A percentile compares a stretch with the other conserved stretches of the same genome.
Evolutionary conservation across 2,329 filamentous ascomycete genomes (phyloP).

Genomic region (Pseudopyricularia cyperi): DNA sequence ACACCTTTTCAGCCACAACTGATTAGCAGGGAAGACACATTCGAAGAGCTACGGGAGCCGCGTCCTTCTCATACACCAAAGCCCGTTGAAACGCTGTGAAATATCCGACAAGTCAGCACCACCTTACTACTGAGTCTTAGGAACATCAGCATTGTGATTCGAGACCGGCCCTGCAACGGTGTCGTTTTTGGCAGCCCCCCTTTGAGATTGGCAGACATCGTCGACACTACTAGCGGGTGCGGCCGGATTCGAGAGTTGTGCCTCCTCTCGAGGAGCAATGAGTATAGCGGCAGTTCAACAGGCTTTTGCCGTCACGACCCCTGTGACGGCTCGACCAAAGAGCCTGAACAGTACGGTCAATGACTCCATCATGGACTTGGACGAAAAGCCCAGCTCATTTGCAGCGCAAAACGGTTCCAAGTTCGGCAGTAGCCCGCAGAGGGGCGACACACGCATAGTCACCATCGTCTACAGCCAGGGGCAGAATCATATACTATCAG

Average conservation of each 20-base stretch:
- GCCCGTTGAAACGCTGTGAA: neutral
- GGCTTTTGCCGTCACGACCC: slow-evolving; percentile 9
- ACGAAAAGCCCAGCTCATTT: slow-evolving; percentile 13
- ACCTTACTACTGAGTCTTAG: neutral
- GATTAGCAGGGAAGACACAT: neutral
- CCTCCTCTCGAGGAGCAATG: neutral
- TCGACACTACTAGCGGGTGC: neutral
- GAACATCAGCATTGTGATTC: too few species aligned
- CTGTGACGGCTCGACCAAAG: slow-evolving; percentile 11
- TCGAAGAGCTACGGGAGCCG: neutral
- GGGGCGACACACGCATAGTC: slow-evolving; percentile 44
- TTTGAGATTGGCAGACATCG: neutral
- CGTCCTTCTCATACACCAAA: neutral
- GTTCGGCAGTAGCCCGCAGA: slow-evolving; percentile 31
- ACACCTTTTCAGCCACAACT: neutral
- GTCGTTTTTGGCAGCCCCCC: too few species aligned
- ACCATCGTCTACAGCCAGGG: slow-evolving; percentile 57
- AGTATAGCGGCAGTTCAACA: slow-evolving; percentile 11
- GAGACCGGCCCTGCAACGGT: too few species aligned
- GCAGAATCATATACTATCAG: slow-evolving; percentile 60
- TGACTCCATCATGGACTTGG: slow-evolving; percentile 22
- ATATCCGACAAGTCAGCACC: neutral
- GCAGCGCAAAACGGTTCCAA: slow-evolving; percentile 22
- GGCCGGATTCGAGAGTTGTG: neutral
- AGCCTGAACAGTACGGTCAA: slow-evolving; percentile 11